Evolutionary conservation across 2,329 filamentous ascomycete species (phyloP), one percentile per base, ranked within the genome.

Genomic region (Harringtonia aguacate): DNA sequence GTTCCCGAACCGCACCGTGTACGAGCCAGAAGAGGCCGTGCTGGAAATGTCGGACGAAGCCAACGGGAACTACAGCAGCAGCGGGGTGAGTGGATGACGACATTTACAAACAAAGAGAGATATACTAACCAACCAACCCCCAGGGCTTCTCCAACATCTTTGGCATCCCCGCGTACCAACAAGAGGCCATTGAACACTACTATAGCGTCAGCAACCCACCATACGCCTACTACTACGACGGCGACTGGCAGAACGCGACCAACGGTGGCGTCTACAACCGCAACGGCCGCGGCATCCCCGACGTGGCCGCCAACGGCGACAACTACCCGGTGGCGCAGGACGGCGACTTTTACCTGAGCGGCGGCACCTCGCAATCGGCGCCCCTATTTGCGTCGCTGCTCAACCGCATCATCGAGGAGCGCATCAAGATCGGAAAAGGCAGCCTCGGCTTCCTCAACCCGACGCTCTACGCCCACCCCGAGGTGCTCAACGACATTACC

Each of bases 381-480:
- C 81, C 81, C 0, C 61, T 75, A 0, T 73, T 76, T 14, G 71
- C 75, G 1, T 73, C 67, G 8, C 64, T 83, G 41, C 62, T 47
- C n/a, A 44, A 33, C 34, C 41, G 41, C 20, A 41, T 84, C 44
- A 82, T 83, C 50, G 78, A 82, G 51, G 73, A 73, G 1, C 63
- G 75, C 34, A 58, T 81, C n/a, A 58, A 65, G 1, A 61, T 60
- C 9, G 70, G 71, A 7, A 68, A 72, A 53, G 52, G 50, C 10
- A 55, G 60, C 2, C 48, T 68, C 1, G 60, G 61, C 7, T 63
- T 62, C 39, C 48, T 63, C 38, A 61, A 63, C 45, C 60, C 60
- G 1, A 48, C 47, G 1, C 37, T 54, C 20, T 59, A 59, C 24
- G 47, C 48, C 18, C 51, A 59, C 39, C 56, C 57, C 1, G 49